Percentiles rank a stretch among this genome's conserved stretches.
Evolutionary conservation across 192 early-diverging fungal genomes (phyloP).

Genomic region (Podila horticola): DNA sequence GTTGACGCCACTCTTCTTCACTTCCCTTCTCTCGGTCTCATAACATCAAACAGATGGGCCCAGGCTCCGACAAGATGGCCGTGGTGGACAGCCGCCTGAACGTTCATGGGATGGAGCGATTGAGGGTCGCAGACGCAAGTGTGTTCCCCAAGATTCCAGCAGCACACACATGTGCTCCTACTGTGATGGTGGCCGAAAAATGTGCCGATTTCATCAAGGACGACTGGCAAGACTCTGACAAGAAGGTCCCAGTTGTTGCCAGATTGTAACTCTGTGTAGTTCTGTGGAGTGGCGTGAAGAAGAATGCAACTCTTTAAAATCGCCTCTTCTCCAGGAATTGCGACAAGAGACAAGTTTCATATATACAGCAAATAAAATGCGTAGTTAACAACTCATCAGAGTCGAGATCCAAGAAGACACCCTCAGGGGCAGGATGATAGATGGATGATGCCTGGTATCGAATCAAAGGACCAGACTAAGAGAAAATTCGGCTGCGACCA

Average conservation of each 20-base stretch:
- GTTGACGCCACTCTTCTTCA: too few species aligned
- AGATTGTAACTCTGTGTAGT: neutral
- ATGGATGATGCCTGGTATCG: too few species aligned
- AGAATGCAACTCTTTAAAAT: too few species aligned
- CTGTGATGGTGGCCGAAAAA: conserved; percentile 39
- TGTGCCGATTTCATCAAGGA: conserved; percentile 35
- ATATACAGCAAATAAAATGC: too few species aligned
- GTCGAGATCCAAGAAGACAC: too few species aligned
- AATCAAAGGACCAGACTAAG: too few species aligned
- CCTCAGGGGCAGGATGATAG: too few species aligned
- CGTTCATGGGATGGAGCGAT: conserved; percentile 20
- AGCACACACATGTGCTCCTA: conserved; percentile 31
- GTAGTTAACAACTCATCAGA: too few species aligned
- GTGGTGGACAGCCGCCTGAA: conserved; percentile 31
- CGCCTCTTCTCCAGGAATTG: too few species aligned
- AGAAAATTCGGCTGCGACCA: too few species aligned
- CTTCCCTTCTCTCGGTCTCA: neutral
- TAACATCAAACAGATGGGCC: conserved; percentile 19
- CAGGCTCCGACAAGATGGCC: conserved; percentile 18
- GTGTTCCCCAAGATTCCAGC: conserved; percentile 33
- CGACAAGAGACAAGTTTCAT: too few species aligned
- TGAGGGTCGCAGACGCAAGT: conserved; percentile 42
- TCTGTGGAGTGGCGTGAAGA: too few species aligned
- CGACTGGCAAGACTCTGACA: conserved; percentile 13
- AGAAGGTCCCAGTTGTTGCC: neutral